phyloP scores from a whole-genome alignment of 768 basidiomycete species.

The Termitomyces sp. region DNA sequence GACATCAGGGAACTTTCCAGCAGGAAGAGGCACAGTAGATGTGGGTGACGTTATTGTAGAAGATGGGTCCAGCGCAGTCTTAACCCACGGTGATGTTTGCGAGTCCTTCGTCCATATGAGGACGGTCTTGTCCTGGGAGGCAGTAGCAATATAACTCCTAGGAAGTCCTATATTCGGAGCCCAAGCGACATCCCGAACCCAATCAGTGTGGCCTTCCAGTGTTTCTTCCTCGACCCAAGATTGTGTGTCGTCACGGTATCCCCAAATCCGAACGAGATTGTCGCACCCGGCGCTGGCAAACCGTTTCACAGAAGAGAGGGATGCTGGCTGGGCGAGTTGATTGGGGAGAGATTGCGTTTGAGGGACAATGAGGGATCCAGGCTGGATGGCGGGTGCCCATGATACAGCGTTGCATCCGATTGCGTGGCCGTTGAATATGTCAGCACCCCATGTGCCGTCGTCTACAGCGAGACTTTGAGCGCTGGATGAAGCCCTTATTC shows the following conservation, averaged over 20 bases:
- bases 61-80: conserved; percentile 74
- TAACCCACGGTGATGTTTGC: conserved; percentile 70
- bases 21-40: conserved; percentile 37
- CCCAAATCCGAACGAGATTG: conserved; percentile 93
- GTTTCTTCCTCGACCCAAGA: conserved; percentile 90
- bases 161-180: conserved; percentile 96
- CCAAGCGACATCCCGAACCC: conserved; percentile 99
- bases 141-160: conserved; percentile 92
- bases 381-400: conserved; percentile 91
- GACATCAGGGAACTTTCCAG: conserved; percentile 91
- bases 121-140: conserved; percentile 90
- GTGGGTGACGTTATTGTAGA: conserved; percentile 41
- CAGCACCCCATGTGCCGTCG: conserved; percentile 94
- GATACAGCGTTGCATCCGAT: conserved; percentile 97
- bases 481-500: neutral
- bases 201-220: conserved; percentile 91
- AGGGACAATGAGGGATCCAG: conserved; percentile 78
- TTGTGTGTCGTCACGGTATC: conserved; percentile 79
- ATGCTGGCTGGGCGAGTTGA: conserved; percentile 32
- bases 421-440: conserved; percentile 92
- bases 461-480: conserved; percentile 39
- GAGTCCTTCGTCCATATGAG: conserved; percentile 89
- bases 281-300: conserved; percentile 97
- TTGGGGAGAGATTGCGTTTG: conserved; percentile 43
- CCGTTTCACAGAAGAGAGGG: conserved; percentile 69